phyloP scores from a whole-genome alignment of 2,329 filamentous ascomycete genomes.

The Microdochium trichocladiopsis region DNA sequence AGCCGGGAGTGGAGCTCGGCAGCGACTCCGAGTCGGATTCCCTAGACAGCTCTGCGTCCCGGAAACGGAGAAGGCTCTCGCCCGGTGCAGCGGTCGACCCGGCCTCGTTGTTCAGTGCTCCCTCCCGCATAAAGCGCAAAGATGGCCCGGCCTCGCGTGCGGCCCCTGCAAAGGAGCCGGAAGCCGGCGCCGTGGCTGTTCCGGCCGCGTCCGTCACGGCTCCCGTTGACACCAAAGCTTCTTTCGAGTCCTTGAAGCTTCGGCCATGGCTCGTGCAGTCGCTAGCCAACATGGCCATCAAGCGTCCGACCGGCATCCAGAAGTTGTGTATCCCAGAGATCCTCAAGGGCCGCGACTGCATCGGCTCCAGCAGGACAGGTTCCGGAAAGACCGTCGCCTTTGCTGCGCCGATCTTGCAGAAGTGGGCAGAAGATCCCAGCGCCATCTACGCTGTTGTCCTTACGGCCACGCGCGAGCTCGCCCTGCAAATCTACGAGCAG shows the following conservation, averaged over 20 bases:
- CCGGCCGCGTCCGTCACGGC: conserved; percentile 29
- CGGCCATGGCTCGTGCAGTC: conserved; percentile 85
- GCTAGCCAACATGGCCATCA: conserved; percentile 71
- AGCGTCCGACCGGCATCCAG: conserved; percentile 85
- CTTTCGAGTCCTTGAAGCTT: conserved; percentile 67
- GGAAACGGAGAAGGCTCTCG: conserved; percentile 26
- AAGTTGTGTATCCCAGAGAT: conserved; percentile 90
- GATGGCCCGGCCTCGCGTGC: conserved; percentile 3
- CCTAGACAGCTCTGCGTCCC: conserved; percentile 29
- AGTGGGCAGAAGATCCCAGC: conserved; percentile 85
- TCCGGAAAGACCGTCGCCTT: conserved; percentile 98
- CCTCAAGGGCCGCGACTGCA: conserved; percentile 83
- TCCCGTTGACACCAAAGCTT: conserved; percentile 49
- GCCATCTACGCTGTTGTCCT: conserved; percentile 86
- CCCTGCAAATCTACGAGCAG: conserved; percentile 93
- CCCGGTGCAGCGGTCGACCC: conserved; percentile 20
- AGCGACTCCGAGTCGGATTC: conserved; percentile 35
- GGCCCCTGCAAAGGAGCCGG: conserved; percentile 6
- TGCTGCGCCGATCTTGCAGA: conserved; percentile 86
- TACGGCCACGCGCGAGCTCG: conserved; percentile 87
- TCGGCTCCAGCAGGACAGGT: conserved; percentile 89
- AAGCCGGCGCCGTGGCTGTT: conserved; percentile 9
- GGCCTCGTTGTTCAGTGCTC: conserved; percentile 31
- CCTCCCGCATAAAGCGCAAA: conserved; percentile 44
- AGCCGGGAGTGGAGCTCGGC: not conserved